Conservation (phyloP, 768 basidiomycete species). For the Tephrocybe sp. region DNA sequence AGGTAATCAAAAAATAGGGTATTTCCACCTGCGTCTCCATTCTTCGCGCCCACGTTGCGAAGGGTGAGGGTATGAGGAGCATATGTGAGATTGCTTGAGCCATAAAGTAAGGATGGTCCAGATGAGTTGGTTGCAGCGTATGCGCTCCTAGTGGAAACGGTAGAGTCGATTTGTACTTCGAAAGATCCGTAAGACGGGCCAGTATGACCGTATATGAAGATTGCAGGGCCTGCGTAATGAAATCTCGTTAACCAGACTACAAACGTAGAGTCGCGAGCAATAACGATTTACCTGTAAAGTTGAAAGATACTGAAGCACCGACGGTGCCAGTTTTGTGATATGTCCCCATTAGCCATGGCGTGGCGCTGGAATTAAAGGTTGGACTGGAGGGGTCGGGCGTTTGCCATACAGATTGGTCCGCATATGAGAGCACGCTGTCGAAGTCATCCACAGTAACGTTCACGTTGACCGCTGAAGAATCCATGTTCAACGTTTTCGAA, state of each 20-base stretch:
- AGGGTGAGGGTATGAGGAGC: conserved; percentile 35
- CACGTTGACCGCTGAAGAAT: conserved; percentile 38
- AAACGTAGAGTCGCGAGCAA: background rate
- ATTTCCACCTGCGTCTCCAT: conserved; percentile 34
- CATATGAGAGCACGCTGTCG: conserved; percentile 40
- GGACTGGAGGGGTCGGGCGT: conserved; percentile 46
- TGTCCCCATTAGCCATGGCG: conserved; percentile 42
- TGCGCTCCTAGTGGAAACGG: conserved; percentile 26
- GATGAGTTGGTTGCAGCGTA: conserved; percentile 31
- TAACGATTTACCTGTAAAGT: conserved; percentile 36
- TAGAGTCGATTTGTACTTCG: conserved; percentile 37
- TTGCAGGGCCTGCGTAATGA: conserved; percentile 32
- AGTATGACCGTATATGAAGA: conserved; percentile 40
- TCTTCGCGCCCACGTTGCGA: conserved; percentile 38
- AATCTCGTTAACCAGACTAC: background rate
- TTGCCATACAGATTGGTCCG: conserved; percentile 37
- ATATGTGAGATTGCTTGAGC: conserved; percentile 34
- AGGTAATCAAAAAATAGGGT: conserved; percentile 42
- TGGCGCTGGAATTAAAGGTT: conserved; percentile 30
- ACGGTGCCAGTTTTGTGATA: conserved; percentile 38
- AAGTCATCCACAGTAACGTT: conserved; percentile 50
- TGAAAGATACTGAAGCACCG: conserved; percentile 35
- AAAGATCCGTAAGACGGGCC: conserved; percentile 44
- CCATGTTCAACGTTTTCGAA: no score
- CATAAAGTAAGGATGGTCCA: conserved; percentile 31